These are phyloP conservation scores for Rubia tinctorum DNA, from an alignment of 305 asterid species.

Conservation along the genomic window DNA sequence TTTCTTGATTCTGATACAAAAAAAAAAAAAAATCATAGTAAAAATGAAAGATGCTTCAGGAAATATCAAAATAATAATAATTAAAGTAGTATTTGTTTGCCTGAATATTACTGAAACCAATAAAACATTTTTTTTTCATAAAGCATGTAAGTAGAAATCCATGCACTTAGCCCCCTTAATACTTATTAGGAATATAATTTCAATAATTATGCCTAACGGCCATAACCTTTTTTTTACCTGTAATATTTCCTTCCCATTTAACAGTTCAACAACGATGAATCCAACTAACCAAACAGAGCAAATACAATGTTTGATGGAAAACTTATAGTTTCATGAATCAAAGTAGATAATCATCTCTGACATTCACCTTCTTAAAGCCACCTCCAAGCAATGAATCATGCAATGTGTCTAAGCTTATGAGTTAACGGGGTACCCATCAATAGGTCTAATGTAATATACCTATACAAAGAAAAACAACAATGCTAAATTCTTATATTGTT, in stretches of 20 bases:
- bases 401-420: slow-evolving; percentile 83
- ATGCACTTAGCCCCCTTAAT: no score
- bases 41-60: neutral
- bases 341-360: slow-evolving; percentile 45
- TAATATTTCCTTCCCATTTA: no score
- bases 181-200: no score
- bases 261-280: slow-evolving; percentile 92
- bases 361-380: slow-evolving; percentile 78
- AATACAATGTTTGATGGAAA: neutral
- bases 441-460: slow-evolving; percentile 61
- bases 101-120: no score
- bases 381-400: slow-evolving; percentile 84
- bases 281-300: slow-evolving; percentile 73
- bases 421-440: slow-evolving; percentile 68
- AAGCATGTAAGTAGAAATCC: no score
- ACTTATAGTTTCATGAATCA: neutral
- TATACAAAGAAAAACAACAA: neutral
- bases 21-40: neutral
- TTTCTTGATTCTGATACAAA: slow-evolving; percentile 27
- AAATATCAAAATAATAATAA: neutral
- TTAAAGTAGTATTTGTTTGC: no score
- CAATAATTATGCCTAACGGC: no score
- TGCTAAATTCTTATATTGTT: no score
- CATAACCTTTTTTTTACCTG: no score
- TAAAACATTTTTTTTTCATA: no score